These are phyloP conservation scores for Metarhizium robertsii DNA, from an alignment of 2,329 filamentous ascomycete genomes.

Conservation along the genomic window DNA sequence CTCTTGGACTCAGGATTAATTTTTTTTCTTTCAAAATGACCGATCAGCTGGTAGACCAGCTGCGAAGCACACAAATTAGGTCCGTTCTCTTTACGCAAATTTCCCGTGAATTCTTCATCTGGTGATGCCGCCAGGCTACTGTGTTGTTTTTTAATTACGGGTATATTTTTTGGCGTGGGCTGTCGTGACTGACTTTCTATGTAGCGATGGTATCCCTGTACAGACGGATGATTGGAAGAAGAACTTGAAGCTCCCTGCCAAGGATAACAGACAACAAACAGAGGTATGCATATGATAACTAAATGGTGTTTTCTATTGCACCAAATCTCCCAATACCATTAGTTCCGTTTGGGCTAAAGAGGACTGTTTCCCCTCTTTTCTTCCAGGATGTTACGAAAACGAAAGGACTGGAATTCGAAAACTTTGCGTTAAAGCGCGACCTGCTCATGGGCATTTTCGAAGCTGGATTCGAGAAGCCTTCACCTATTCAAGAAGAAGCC, in stretches of 20 bases:
- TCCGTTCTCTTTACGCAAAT: constrained; percentile 14
- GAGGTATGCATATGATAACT: constrained; percentile 42
- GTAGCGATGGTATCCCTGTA: constrained; percentile 38
- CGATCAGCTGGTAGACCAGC: constrained; percentile 36
- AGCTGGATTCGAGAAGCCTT: constrained; percentile 96
- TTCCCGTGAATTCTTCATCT: not conserved
- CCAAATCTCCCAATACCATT: not conserved
- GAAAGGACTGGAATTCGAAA: constrained; percentile 95
- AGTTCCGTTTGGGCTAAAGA: constrained; percentile 8
- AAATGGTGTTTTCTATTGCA: not conserved
- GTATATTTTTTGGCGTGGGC: no score
- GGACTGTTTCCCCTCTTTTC: constrained; percentile 5
- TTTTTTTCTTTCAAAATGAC: constrained; percentile 24
- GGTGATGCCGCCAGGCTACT: constrained; percentile 6
- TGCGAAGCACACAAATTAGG: constrained; percentile 32
- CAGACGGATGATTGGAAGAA: constrained; percentile 61
- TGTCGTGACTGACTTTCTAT: constrained; percentile 2
- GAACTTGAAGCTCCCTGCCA: constrained; percentile 59
- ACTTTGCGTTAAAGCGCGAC: constrained; percentile 90
- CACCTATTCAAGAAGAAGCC: constrained; percentile 97
- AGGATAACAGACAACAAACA: constrained; percentile 71
- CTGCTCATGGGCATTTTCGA: constrained; percentile 99
- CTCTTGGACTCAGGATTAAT: constrained; percentile 17
- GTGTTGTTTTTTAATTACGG: no score
- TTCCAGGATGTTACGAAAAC: constrained; percentile 90